Conservation (phyloP, 2,329 filamentous ascomycete species). For the Nemania sp. region DNA sequence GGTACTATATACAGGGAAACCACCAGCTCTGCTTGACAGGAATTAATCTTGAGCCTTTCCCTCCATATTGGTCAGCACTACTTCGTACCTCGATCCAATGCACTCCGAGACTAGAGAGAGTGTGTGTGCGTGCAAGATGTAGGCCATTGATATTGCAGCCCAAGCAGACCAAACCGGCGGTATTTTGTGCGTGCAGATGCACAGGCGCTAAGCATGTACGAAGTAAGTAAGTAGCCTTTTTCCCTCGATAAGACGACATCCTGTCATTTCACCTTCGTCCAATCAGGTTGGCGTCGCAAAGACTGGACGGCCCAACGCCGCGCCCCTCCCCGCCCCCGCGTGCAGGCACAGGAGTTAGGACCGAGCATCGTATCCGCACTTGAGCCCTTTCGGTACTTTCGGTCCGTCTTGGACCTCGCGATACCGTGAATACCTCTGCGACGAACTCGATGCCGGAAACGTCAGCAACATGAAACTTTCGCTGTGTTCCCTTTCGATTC, state of each 20-base stretch:
- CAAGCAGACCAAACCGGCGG: constrained; percentile 14
- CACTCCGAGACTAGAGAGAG: background rate
- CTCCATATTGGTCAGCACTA: background rate
- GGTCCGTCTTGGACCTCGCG: too few species aligned
- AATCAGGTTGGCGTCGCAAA: constrained; percentile 24
- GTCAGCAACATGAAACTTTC: too few species aligned
- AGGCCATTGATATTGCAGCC: constrained; percentile 4
- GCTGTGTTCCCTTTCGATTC: too few species aligned
- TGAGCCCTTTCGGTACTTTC: too few species aligned
- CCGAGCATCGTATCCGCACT: too few species aligned
- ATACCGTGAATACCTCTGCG: too few species aligned
- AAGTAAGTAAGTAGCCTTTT: background rate
- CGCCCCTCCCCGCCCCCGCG: constrained; percentile 4
- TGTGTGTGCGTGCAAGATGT: too few species aligned
- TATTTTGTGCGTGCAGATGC: constrained; percentile 17
- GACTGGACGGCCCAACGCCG: background rate
- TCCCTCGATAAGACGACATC: constrained; percentile 4
- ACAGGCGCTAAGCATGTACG: background rate
- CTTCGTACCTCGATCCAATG: background rate
- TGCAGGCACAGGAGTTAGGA: background rate
- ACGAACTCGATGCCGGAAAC: too few species aligned
- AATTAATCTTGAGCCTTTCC: too few species aligned
- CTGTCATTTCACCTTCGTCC: constrained; percentile 15
- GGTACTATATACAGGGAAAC: too few species aligned
- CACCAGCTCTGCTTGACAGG: too few species aligned